phyloP scores from a whole-genome alignment of 805 yeast genomes.

The Saturnispora saitoi region DNA sequence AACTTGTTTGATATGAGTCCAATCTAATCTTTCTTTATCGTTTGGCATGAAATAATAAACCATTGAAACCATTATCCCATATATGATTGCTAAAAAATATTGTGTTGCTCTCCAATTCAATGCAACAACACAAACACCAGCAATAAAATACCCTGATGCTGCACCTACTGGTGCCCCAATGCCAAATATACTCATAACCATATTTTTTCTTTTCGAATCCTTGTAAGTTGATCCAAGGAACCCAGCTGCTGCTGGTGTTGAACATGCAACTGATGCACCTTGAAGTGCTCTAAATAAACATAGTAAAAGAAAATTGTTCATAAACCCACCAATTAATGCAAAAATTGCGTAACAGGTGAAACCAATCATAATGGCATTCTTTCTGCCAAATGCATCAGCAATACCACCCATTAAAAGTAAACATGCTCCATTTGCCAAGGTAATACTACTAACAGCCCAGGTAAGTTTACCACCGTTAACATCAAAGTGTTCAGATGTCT shows the following conservation, averaged over 20 bases:
- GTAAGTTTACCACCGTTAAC: constrained; percentile 34
- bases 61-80: constrained; percentile 18
- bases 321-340: constrained; percentile 31
- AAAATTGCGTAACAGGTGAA: constrained; percentile 27
- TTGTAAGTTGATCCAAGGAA: constrained; percentile 34
- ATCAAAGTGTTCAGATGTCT: constrained; percentile 29
- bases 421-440: constrained; percentile 36
- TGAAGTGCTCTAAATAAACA: constrained; percentile 37
- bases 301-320: constrained; percentile 30
- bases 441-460: constrained; percentile 36
- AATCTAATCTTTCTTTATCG: constrained; percentile 24
- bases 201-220: constrained; percentile 33
- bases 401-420: constrained; percentile 37
- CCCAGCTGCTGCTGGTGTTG: constrained; percentile 42
- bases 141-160: constrained; percentile 34
- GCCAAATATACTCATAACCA: constrained; percentile 35
- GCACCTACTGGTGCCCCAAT: constrained; percentile 44
- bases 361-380: constrained; percentile 30
- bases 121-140: constrained; percentile 35
- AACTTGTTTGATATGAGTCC: constrained; percentile 19
- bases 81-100: constrained; percentile 34
- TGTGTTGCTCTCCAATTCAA: constrained; percentile 36
- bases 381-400: constrained; percentile 42
- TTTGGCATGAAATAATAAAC: constrained; percentile 29
- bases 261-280: constrained; percentile 36